These are phyloP conservation scores for Boletus vinaceobasis DNA, from an alignment of 768 basidiomycete genomes.

Conservation along the genomic window DNA sequence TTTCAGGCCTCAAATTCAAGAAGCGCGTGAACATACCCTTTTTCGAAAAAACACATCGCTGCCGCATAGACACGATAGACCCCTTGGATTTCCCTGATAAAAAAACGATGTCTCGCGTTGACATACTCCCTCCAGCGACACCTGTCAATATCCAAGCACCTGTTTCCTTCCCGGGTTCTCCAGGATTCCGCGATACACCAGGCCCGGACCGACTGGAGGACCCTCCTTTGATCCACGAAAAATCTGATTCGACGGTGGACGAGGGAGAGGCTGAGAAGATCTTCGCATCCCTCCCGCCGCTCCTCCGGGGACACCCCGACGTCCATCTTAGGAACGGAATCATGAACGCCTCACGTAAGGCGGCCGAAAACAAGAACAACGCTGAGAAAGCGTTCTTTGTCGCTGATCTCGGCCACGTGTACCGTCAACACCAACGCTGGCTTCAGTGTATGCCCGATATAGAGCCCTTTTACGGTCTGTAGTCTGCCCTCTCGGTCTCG, in stretches of 20 bases:
- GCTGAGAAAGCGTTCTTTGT: constrained; percentile 97
- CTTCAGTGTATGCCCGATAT: constrained; percentile 69
- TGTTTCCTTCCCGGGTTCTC: constrained; percentile 29
- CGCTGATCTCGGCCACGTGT: constrained; percentile 87
- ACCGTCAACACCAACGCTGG: constrained; percentile 84
- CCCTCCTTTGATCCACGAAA: constrained; percentile 36
- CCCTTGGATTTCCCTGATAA: constrained; percentile 20
- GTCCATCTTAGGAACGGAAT: constrained; percentile 76
- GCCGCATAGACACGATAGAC: constrained; percentile 25
- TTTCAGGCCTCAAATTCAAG: constrained; percentile 27
- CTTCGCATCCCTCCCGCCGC: constrained; percentile 63
- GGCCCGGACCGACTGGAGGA: constrained; percentile 8
- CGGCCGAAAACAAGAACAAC: constrained; percentile 55
- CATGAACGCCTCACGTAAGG: constrained; percentile 54
- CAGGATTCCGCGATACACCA: constrained; percentile 23
- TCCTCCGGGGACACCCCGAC: constrained; percentile 66
- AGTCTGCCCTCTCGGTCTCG: constrained; percentile 8
- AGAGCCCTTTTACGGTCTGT: constrained; percentile 91
- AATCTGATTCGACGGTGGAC: constrained; percentile 42
- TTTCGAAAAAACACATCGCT: constrained; percentile 24
- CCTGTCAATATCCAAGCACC: constrained; percentile 29
- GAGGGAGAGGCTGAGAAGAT: constrained; percentile 40
- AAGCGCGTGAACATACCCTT: constrained; percentile 24
- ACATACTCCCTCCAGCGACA: constrained; percentile 39
- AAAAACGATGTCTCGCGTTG: constrained; percentile 55